Evolutionary conservation across 2,329 filamentous ascomycete species (phyloP).

Genomic region (Ciborinia camelliae): DNA sequence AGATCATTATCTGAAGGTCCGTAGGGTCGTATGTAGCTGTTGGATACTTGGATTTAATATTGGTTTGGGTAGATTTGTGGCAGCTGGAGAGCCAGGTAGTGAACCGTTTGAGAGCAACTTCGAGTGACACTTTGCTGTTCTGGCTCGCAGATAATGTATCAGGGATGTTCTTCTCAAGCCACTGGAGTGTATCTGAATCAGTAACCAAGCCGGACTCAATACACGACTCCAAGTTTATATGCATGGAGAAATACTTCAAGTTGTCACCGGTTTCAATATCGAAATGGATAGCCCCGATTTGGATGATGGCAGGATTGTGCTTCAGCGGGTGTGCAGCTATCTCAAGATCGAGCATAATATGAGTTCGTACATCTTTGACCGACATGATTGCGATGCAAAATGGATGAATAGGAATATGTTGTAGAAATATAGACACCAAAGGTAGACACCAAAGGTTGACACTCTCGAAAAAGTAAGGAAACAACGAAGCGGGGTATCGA

Average conservation of each 20-base stretch:
- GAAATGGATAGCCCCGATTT: constrained; percentile 11
- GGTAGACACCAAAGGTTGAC: neutral
- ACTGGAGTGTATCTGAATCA: neutral
- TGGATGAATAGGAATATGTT: neutral
- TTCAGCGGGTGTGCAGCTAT: neutral
- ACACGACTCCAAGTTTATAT: neutral
- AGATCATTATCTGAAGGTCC: constrained; percentile 8
- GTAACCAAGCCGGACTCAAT: neutral
- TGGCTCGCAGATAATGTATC: constrained; percentile 1
- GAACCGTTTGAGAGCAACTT: neutral
- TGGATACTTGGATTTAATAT: neutral
- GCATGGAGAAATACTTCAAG: neutral
- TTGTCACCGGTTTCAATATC: neutral
- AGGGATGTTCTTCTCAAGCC: constrained; percentile 1
- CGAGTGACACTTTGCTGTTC: neutral
- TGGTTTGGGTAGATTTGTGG: neutral
- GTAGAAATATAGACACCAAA: neutral
- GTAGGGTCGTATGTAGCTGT: neutral
- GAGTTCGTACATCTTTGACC: constrained; percentile 2
- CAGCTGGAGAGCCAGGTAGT: neutral
- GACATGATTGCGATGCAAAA: neutral
- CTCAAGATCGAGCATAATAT: constrained; percentile 14
- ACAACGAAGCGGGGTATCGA: neutral
- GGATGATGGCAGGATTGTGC: constrained; percentile 12
- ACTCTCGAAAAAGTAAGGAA: neutral